Conservation (phyloP, 805 yeast genomes). For the Saturnispora halmiae region DNA sequence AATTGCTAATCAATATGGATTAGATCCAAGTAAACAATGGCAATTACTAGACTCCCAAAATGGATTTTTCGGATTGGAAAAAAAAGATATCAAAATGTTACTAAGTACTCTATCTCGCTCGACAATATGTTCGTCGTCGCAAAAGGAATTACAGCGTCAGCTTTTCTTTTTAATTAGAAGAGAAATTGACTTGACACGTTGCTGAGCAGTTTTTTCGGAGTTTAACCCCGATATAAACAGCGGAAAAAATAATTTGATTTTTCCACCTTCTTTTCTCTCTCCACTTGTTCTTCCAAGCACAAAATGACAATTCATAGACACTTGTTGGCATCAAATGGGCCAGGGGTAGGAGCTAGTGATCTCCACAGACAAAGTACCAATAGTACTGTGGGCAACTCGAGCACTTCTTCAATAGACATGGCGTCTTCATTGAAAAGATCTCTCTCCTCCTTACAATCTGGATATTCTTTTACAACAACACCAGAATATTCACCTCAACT, state of each 20-base stretch:
- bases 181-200: constrained; percentile 4
- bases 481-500: constrained; percentile 27
- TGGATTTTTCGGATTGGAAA: constrained; percentile 6
- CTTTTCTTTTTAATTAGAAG: constrained; percentile 13
- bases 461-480: constrained; percentile 17
- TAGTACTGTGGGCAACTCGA: not conserved
- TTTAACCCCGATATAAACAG: not conserved
- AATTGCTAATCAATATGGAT: constrained; percentile 25
- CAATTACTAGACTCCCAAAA: not conserved
- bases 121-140: not conserved
- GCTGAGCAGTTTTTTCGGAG: constrained; percentile 9
- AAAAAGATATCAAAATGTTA: constrained; percentile 4
- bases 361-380: no score
- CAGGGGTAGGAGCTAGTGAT: constrained; percentile 2
- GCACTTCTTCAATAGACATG: not conserved
- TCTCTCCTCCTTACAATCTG: constrained; percentile 19
- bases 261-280: not conserved
- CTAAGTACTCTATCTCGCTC: not conserved
- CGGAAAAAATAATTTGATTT: not conserved
- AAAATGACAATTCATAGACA: not conserved
- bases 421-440: constrained; percentile 13
- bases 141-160: constrained; percentile 11
- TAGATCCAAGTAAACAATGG: constrained; percentile 3
- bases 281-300: not conserved
- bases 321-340: constrained; percentile 5